phyloP scores from a whole-genome alignment of 371 early-diverging fungal genomes.

The Circinella umbellata region DNA sequence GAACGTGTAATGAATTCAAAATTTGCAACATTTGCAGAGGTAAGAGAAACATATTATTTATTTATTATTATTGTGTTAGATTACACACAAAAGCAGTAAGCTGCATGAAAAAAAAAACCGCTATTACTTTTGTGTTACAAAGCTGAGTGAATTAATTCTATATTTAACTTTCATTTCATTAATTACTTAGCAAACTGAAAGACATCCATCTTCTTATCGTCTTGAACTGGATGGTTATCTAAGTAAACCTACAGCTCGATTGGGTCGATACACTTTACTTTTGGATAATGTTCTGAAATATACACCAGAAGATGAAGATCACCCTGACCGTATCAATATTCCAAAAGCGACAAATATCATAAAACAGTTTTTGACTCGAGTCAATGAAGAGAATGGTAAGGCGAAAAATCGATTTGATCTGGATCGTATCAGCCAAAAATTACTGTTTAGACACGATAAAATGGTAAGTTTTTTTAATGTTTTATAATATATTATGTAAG shows the following conservation, averaged over 20 bases:
- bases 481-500: not conserved
- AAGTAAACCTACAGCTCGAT: conserved; percentile 82
- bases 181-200: conserved; percentile 31
- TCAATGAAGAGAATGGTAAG: conserved; percentile 47
- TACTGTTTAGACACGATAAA: conserved; percentile 54
- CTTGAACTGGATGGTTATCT: conserved; percentile 84
- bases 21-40: conserved; percentile 53
- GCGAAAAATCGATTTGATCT: conserved; percentile 47
- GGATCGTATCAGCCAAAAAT: conserved; percentile 42
- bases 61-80: too few relatives aligned
- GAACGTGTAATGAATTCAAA: conserved; percentile 38
- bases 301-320: conserved; percentile 73
- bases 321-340: conserved; percentile 73
- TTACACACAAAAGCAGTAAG: not conserved
- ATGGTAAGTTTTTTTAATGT: conserved; percentile 24
- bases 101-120: not conserved
- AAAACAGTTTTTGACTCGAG: conserved; percentile 68
- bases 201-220: conserved; percentile 63
- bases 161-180: not conserved
- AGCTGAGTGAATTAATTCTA: not conserved
- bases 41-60: conserved; percentile 22
- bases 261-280: conserved; percentile 90
- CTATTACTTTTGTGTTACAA: not conserved
- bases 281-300: conserved; percentile 87
- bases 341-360: conserved; percentile 78